phyloP scores from a whole-genome alignment of 2,329 filamentous ascomycete species.

The Fusarium subtropicale region DNA sequence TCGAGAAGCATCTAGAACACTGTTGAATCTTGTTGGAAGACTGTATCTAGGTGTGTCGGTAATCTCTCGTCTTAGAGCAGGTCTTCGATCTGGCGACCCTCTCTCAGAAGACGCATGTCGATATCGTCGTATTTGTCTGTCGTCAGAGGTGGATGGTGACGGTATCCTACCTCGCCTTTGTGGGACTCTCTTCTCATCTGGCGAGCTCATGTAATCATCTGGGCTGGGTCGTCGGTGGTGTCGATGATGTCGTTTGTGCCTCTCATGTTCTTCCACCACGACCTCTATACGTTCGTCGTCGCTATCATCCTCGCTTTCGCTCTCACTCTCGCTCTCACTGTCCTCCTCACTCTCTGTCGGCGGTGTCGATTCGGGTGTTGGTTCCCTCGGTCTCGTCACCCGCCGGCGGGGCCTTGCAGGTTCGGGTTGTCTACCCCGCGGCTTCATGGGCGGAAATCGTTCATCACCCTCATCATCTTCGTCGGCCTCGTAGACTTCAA shows the following conservation, averaged over 20 bases:
- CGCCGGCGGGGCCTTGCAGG: slow-evolving; percentile 30
- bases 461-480: slow-evolving; percentile 42
- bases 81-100: slow-evolving; percentile 47
- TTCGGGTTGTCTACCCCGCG: slow-evolving; percentile 39
- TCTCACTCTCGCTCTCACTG: slow-evolving; percentile 27
- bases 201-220: slow-evolving; percentile 47
- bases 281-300: slow-evolving; percentile 41
- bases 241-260: slow-evolving; percentile 36
- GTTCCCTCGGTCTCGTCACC: slow-evolving; percentile 35
- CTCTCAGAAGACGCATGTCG: slow-evolving; percentile 46
- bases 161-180: slow-evolving; percentile 41
- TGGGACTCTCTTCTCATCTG: slow-evolving; percentile 41
- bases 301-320: slow-evolving; percentile 30
- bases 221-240: slow-evolving; percentile 40
- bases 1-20: slow-evolving; percentile 51
- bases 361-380: slow-evolving; percentile 37
- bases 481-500: slow-evolving; percentile 46
- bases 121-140: slow-evolving; percentile 41
- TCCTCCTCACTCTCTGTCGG: slow-evolving; percentile 33
- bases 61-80: slow-evolving; percentile 46
- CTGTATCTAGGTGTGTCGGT: slow-evolving; percentile 49
- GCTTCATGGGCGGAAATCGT: slow-evolving; percentile 33
- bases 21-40: slow-evolving; percentile 42
- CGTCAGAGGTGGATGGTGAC: slow-evolving; percentile 43
- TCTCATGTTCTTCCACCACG: slow-evolving; percentile 48